Conservation (phyloP, 805 yeast genomes). For the Myxozyma melibiosi region DNA sequence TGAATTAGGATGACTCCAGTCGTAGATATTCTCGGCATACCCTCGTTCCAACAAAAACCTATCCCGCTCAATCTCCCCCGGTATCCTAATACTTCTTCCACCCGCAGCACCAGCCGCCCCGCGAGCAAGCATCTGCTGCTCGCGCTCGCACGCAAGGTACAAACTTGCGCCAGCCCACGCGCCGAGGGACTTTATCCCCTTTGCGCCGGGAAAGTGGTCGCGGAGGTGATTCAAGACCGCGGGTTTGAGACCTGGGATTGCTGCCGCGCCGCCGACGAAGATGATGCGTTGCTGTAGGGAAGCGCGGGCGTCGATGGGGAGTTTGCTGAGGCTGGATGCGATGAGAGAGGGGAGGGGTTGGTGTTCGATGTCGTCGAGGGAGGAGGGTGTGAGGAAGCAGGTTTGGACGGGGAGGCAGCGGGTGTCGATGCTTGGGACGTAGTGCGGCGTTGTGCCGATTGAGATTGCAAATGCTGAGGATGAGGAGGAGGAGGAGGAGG, state of each 20-base stretch:
- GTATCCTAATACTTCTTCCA: slow-evolving; percentile 12
- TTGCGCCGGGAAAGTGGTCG: neutral
- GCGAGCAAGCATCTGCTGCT: neutral
- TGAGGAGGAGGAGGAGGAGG: neutral
- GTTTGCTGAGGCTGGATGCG: neutral
- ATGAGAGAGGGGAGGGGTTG: slow-evolving; percentile 23
- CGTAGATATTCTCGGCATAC: slow-evolving; percentile 17
- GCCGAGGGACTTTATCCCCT: slow-evolving; percentile 20
- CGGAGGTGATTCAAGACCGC: slow-evolving; percentile 14
- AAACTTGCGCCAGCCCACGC: slow-evolving; percentile 33
- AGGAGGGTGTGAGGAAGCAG: slow-evolving; percentile 13
- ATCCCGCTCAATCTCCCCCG: slow-evolving; percentile 30
- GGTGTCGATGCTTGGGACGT: slow-evolving; percentile 14
- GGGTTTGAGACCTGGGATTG: slow-evolving; percentile 24
- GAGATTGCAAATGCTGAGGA: slow-evolving; percentile 16
- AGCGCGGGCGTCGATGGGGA: slow-evolving; percentile 19
- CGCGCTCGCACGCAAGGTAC: slow-evolving; percentile 23
- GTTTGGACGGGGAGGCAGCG: slow-evolving; percentile 13
- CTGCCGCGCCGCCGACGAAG: slow-evolving; percentile 15
- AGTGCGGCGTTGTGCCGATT: neutral
- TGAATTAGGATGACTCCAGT: slow-evolving; percentile 35
- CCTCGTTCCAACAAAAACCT: slow-evolving; percentile 13
- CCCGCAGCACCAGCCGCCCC: neutral
- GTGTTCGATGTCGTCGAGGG: slow-evolving; percentile 14
- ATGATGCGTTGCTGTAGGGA: slow-evolving; percentile 10